Evolutionary conservation across 352 stramenopile genomes (phyloP), one percentile per base, ranked within the genome.

Genomic region (Phytophthora macrochlamydospora): DNA sequence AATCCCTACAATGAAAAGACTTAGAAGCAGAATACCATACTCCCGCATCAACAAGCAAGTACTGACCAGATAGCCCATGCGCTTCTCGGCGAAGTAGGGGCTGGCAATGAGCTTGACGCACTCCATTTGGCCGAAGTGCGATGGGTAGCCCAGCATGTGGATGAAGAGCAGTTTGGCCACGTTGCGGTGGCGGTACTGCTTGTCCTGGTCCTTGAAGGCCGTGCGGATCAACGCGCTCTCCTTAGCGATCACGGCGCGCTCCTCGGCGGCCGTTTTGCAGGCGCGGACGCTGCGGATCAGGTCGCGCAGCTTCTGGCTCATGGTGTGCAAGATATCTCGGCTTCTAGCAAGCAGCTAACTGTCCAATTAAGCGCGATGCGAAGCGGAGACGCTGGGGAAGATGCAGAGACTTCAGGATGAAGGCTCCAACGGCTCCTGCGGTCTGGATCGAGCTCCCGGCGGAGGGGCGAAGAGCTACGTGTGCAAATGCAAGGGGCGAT

Each of bases 101-200:
- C 94, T 99, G 11, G 98, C 98, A 66, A 99, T 99, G 37, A 99
- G 87, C 83, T 99, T 99, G 62, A 99, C 92, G 76, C 97, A 99
- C 83, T 99, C 98, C 85, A 99, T 98, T 78, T 99, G 98, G 35
- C 98, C 98, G 81, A 99, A 99, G 79, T 99, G 97, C 55, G 95
- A 99, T 51, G 98, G 97, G 76, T 99, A 99, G n/a, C 98, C 98
- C 28, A 99, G 84, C 97, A 99, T 99, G 87, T 99, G 98, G 81
- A 99, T 99, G 77, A 99, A 99, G 3, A 99, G 83, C 59, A 99
- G 81, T 75, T 99, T 99, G 46, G 97, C 97, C 46, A 99, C 97
- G 77, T 99, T 99, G 45, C 97, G 94, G 78, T 99, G 97, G 51
- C 96, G 93, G 83, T 98, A 98, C 72, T 98, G 92, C 73, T 91